phyloP scores from a whole-genome alignment of 1,284 basidiomycete genomes.

The Pascua sp. region DNA sequence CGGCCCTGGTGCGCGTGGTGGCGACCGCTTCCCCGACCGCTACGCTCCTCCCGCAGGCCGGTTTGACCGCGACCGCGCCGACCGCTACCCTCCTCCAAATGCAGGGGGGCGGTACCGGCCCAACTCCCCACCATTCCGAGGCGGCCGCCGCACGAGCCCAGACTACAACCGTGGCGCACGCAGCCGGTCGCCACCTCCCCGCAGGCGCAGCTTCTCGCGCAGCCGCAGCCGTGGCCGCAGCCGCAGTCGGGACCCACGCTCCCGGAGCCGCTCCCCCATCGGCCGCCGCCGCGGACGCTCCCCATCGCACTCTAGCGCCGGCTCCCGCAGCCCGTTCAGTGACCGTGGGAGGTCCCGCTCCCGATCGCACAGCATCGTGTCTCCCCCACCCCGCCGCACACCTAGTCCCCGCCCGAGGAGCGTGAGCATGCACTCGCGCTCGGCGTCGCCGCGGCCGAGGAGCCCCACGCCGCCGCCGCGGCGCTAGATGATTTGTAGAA shows the following conservation, averaged over 20 bases:
- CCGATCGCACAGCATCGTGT: not conserved
- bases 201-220: slow-evolving; percentile 3
- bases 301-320: not conserved
- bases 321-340: slow-evolving; percentile 7
- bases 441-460: slow-evolving; percentile 1
- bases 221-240: slow-evolving; percentile 7
- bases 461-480: slow-evolving; percentile 7
- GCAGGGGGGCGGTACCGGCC: slow-evolving; percentile 2
- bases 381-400: no score
- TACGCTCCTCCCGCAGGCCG: no score
- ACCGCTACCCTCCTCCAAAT: no score
- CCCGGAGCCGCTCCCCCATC: not conserved
- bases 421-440: not conserved
- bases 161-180: slow-evolving; percentile 20
- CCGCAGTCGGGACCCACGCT: not conserved
- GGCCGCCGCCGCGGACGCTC: no score
- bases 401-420: no score
- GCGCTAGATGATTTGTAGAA: not conserved
- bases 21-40: not conserved
- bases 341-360: slow-evolving; percentile 13
- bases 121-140: not conserved
- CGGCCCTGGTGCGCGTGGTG: slow-evolving; percentile 16
- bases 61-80: no score
- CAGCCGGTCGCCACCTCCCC: not conserved
- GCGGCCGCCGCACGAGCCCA: slow-evolving; percentile 14